Evolutionary conservation across 73 alveolate species (phyloP).

Genomic region (Paramecium octaurelia): DNA sequence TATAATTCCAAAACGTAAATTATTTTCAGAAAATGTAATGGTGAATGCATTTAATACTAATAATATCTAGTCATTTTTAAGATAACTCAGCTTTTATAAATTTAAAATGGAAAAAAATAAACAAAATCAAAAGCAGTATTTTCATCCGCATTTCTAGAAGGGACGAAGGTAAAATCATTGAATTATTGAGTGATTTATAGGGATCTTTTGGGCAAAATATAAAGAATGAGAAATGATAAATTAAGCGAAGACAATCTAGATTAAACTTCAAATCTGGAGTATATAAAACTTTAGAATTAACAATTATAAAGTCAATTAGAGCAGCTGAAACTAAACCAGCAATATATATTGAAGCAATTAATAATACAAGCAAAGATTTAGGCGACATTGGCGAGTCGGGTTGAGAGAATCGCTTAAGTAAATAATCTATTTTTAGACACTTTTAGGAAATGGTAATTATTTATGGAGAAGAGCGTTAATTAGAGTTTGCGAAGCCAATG

Average conservation of each 20-base stretch:
- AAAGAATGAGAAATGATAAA: neutral
- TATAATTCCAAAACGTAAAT: neutral
- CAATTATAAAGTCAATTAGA: neutral
- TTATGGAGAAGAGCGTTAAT: neutral
- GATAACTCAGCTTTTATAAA: neutral
- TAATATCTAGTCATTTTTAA: neutral
- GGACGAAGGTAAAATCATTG: neutral
- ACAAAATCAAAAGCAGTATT: neutral
- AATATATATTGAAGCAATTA: neutral
- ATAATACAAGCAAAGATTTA: neutral
- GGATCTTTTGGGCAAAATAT: neutral
- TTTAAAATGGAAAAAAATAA: neutral
- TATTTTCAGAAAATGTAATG: neutral
- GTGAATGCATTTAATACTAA: neutral
- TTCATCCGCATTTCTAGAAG: neutral
- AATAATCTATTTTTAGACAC: neutral
- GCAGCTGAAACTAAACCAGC: neutral
- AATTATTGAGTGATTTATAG: neutral
- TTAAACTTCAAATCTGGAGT: neutral
- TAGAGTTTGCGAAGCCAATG: neutral
- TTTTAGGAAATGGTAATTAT: neutral
- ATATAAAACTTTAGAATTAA: neutral
- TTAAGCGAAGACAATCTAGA: neutral
- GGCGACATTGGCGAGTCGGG: neutral
- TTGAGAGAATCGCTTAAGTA: neutral